Percentiles rank a stretch among this genome's conserved stretches.
phyloP scores from a whole-genome alignment of 371 early-diverging fungal species.

The Syncephalis fuscata region DNA sequence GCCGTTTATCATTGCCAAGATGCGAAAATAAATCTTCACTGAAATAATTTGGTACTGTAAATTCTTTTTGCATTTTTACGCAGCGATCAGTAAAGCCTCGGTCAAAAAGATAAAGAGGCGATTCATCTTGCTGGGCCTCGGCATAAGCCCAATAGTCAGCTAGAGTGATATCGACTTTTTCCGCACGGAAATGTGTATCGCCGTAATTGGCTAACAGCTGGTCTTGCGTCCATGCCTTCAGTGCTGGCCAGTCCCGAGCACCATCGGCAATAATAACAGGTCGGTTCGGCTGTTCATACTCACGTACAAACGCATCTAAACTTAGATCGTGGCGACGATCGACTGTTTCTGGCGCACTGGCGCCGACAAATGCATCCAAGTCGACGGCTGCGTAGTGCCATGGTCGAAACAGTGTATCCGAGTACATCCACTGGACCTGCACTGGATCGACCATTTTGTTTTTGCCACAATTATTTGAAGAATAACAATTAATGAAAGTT shows the following conservation, averaged over 20 bases:
- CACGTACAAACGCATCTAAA: constrained; percentile 20
- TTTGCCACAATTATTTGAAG: constrained; percentile 6
- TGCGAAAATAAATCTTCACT: constrained; percentile 33
- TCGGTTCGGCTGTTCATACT: constrained; percentile 27
- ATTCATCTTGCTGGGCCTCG: constrained; percentile 19
- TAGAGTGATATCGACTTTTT: constrained; percentile 33
- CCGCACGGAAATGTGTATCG: constrained; percentile 30
- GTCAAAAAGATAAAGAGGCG: constrained; percentile 54
- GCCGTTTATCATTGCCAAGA: constrained; percentile 22
- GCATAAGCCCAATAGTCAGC: constrained; percentile 29
- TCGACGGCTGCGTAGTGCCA: constrained; percentile 27
- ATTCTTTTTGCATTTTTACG: constrained; percentile 24
- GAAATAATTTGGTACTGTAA: constrained; percentile 38
- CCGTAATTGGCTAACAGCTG: constrained; percentile 20
- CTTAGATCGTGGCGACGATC: constrained; percentile 21
- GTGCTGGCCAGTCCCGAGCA: constrained; percentile 36
- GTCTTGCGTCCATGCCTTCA: constrained; percentile 21
- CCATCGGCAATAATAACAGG: constrained; percentile 42
- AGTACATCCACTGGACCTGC: constrained; percentile 22
- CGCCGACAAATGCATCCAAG: constrained; percentile 21
- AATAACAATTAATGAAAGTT: constrained; percentile 18
- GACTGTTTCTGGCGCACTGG: constrained; percentile 18
- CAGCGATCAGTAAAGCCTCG: constrained; percentile 28
- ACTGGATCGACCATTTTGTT: constrained; percentile 8
- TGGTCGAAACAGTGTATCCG: constrained; percentile 34